Base-by-base conservation (phyloP, 257 asterid species). In the Gynochthodes officinalis region DNA sequence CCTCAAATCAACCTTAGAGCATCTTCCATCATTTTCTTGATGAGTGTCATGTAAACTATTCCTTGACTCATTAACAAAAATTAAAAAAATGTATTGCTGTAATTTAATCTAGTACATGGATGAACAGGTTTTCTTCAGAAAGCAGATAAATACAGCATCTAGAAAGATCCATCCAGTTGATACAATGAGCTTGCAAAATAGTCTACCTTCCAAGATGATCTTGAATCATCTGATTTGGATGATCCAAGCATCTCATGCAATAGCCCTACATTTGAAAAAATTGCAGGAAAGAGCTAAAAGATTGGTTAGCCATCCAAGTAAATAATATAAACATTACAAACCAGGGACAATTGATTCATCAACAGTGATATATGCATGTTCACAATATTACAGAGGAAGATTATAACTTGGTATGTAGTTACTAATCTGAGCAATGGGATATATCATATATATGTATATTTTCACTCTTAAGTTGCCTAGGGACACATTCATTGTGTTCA, bases 121-220 rank as follows among this genome's bases (percentile, higher is more conserved):
- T 8, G 19, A 35, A n/a, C 30, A 62, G 11, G 18, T 39, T 64
- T 43, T 48, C 50, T 42, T 66, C 52, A 15, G 23, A 33, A 43
- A 66, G 40, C 32, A 25, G 42, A 66, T 25, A 42, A 25, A 64
- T 64, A 42, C 53, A n/a, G 39, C 70, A 64, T 64, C 37, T 3
- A 3, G 3, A 37, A 43, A 52, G 33, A 50, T 9, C 30, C 33
- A 39, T 64, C 52, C 10, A 40, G 23, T 13, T n/a, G 46, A 40
- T 35, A 39, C 16, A 30, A 49, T 16, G 21, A 2, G 35, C 44
- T 68, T 50, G 57, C 4, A 37, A 52, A 71, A 15, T 69, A 71
- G n/a, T 55, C 60, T 81, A 95, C 99, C 99, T 90, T 95, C 97
- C 99, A 95, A 57, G 92, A 82, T 64, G 98, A 90, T 79, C 84